A percentile compares a stretch with the other conserved stretches of the same genome.
Evolutionary conservation across 495 filamentous ascomycete genomes (phyloP).

Genomic region (Aspergillus olivimuriae): DNA sequence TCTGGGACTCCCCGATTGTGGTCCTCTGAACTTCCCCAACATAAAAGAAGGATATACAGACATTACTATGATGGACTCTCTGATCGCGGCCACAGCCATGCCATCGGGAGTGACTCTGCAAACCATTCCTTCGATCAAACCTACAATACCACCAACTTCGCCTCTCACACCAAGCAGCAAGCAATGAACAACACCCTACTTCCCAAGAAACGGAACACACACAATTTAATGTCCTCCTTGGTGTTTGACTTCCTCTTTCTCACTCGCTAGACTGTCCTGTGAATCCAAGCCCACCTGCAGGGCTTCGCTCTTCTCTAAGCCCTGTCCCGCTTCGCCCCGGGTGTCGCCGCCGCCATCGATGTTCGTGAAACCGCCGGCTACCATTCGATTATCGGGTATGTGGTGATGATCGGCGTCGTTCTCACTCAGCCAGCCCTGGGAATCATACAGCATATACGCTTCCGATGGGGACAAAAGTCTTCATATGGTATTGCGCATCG

Average conservation of each 20-base stretch:
- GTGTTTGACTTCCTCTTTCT: constrained; percentile 39
- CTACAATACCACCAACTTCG: constrained; percentile 4
- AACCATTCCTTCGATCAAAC: constrained; percentile 50
- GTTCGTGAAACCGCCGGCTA: constrained; percentile 17
- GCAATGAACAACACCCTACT: constrained; percentile 13
- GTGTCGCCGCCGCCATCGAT: constrained; percentile 42
- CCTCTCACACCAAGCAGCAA: constrained; percentile 7
- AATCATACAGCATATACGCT: constrained; percentile 57
- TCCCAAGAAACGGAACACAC: constrained; percentile 25
- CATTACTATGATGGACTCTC: constrained; percentile 52
- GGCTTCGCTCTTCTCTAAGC: constrained; percentile 44
- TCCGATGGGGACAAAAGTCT: constrained; percentile 39
- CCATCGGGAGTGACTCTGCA: constrained; percentile 43
- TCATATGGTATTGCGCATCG: constrained; percentile 60
- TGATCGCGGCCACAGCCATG: constrained; percentile 48
- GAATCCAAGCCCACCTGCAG: constrained; percentile 56
- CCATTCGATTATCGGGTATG: constrained; percentile 47
- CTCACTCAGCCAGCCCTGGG: constrained; percentile 57
- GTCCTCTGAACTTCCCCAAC: constrained; percentile 45
- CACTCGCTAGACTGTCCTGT: constrained; percentile 17
- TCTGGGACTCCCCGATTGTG: constrained; percentile 53
- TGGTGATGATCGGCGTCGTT: constrained; percentile 48
- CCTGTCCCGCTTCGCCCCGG: constrained; percentile 54
- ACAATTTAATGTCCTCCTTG: constrained; percentile 29
- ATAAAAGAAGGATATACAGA: constrained; percentile 37